Evolutionary conservation across 176 grass and related monocot genomes (phyloP).

Genomic region (Juncus effusus): DNA sequence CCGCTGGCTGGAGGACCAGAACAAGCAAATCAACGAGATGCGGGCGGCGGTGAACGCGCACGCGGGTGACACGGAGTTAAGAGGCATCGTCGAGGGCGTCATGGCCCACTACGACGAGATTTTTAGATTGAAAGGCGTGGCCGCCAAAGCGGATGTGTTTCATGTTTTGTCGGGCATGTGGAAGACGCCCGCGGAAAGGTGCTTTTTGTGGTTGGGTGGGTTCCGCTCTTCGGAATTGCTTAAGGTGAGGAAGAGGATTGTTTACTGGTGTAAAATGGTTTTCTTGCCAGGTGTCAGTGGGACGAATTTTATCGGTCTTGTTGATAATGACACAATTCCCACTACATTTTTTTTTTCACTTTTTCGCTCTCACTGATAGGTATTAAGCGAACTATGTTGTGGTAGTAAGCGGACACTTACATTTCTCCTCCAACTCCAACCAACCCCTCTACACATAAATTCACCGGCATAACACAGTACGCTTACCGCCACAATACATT

Average conservation of each 20-base stretch:
- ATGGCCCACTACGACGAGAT: constrained; percentile 91
- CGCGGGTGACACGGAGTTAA: constrained; percentile 77
- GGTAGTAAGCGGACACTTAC: too few species aligned
- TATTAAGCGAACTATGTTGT: too few species aligned
- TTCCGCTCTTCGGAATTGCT: constrained; percentile 90
- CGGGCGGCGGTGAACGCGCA: constrained; percentile 90
- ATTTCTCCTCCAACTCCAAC: too few species aligned
- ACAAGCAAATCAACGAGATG: constrained; percentile 92
- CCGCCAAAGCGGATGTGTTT: constrained; percentile 89
- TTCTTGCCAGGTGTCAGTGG: too few species aligned
- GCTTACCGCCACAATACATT: not conserved
- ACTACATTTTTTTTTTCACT: too few species aligned
- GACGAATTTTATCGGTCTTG: too few species aligned
- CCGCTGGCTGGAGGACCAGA: constrained; percentile 87
- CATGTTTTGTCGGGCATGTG: constrained; percentile 99
- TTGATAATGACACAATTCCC: too few species aligned
- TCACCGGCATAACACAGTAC: too few species aligned
- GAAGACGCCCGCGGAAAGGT: constrained; percentile 95
- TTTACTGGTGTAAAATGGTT: not conserved
- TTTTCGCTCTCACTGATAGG: too few species aligned
- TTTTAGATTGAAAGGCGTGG: constrained; percentile 74
- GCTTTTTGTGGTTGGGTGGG: constrained; percentile 92
- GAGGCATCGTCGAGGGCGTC: constrained; percentile 65
- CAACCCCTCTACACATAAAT: too few species aligned
- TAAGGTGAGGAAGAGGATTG: constrained; percentile 37